These are phyloP conservation scores for Rhynchosporium graminicola DNA, from an alignment of 2,329 filamentous ascomycete species.

Conservation along the genomic window DNA sequence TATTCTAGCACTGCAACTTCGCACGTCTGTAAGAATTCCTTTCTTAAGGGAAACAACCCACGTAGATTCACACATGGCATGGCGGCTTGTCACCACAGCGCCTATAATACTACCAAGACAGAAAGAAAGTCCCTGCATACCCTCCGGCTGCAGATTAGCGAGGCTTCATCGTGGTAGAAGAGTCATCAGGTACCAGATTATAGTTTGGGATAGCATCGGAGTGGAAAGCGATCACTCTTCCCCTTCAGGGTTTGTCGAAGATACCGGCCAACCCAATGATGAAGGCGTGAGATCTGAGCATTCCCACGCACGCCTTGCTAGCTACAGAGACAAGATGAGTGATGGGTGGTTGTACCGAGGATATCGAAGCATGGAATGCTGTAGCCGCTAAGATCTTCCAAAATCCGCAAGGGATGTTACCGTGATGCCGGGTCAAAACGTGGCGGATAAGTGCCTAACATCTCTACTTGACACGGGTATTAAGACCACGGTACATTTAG, in stretches of 20 bases:
- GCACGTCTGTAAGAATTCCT: neutral
- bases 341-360: neutral
- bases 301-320: neutral
- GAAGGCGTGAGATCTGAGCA: neutral
- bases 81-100: neutral
- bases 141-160: neutral
- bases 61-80: neutral
- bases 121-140: neutral
- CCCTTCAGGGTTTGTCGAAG: neutral
- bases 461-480: neutral
- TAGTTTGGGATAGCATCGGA: conserved; percentile 1
- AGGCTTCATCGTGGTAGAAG: neutral
- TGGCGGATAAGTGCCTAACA: neutral
- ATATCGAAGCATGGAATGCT: neutral
- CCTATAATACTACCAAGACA: neutral
- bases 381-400: neutral
- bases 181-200: neutral
- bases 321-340: neutral
- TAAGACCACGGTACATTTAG: neutral
- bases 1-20: neutral
- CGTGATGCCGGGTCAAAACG: neutral
- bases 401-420: neutral
- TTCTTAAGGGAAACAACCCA: neutral
- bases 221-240: neutral
- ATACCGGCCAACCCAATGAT: neutral